A percentile compares a stretch with the other conserved stretches of the same genome.
Evolutionary conservation across 2,329 filamentous ascomycete genomes (phyloP).

Genomic region (Dothistroma septosporum): DNA sequence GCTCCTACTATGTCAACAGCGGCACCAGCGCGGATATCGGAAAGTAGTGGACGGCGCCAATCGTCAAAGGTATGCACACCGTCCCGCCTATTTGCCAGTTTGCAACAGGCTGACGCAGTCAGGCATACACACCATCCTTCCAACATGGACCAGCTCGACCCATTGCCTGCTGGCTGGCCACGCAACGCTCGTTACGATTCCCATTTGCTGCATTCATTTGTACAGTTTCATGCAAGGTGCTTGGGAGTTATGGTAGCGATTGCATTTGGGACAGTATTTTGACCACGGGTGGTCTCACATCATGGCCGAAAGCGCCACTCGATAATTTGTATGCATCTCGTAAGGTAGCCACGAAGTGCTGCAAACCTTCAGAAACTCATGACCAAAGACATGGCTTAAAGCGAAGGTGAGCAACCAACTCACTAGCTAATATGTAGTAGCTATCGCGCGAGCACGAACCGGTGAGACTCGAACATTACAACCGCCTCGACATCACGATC

Average conservation of each 20-base stretch:
- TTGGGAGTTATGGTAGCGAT: neutral
- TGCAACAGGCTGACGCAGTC: too few species aligned
- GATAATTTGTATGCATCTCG: neutral
- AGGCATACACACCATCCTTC: neutral
- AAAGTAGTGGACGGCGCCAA: neutral
- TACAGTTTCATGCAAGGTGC: conserved; percentile 4
- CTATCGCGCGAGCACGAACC: neutral
- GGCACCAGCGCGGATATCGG: conserved; percentile 25
- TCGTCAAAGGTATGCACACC: neutral
- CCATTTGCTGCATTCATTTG: neutral
- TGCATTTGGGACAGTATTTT: neutral
- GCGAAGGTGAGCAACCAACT: neutral
- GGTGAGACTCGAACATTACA: neutral
- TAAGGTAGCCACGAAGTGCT: neutral
- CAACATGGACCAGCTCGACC: neutral
- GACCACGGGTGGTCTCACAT: neutral
- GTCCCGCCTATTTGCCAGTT: neutral
- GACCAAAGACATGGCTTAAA: neutral
- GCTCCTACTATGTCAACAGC: conserved; percentile 43
- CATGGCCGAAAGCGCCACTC: neutral
- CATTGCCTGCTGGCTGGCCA: neutral
- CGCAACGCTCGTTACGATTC: neutral
- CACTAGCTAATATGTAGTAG: neutral
- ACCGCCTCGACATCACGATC: neutral
- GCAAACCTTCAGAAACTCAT: neutral